phyloP scores from a whole-genome alignment of 345 rosid species.

The Ailanthus altissimus region DNA sequence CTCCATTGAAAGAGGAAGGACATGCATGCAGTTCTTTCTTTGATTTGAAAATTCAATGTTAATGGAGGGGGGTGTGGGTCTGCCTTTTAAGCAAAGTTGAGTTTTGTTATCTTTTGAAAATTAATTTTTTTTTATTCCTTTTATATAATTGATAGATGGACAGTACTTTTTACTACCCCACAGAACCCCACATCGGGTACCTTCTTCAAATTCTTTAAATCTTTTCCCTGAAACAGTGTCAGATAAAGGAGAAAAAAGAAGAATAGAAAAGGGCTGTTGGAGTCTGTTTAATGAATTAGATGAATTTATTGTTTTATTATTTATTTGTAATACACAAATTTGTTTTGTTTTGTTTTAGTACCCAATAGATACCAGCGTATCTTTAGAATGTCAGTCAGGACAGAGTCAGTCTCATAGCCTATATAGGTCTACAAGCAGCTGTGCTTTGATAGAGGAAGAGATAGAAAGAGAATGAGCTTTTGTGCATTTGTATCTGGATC shows the following conservation, averaged over 20 bases:
- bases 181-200: constrained; percentile 12
- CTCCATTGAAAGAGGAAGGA: constrained; percentile 38
- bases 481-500: constrained; percentile 26
- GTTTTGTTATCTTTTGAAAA: constrained; percentile 16
- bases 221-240: constrained; percentile 27
- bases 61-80: constrained; percentile 47
- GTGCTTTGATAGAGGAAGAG: constrained; percentile 3
- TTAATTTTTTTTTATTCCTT: not conserved
- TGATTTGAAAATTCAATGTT: constrained; percentile 47
- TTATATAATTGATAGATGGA: constrained; percentile 24
- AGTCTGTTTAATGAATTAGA: constrained; percentile 9
- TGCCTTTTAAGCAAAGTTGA: constrained; percentile 40
- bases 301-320: not conserved
- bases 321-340: not conserved
- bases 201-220: constrained; percentile 14
- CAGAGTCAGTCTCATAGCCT: constrained; percentile 27
- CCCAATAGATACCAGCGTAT: constrained; percentile 36
- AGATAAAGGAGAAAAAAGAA: constrained; percentile 21
- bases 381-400: constrained; percentile 47
- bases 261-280: constrained; percentile 10
- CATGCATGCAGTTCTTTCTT: constrained; percentile 2
- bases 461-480: not conserved
- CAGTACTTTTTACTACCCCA: constrained; percentile 11
- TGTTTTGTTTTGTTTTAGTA: not conserved
- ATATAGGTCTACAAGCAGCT: constrained; percentile 39